These are phyloP conservation scores for Pseudopediastrum boryanum DNA, from an alignment of 139 green algal species.

Conservation along the genomic window DNA sequence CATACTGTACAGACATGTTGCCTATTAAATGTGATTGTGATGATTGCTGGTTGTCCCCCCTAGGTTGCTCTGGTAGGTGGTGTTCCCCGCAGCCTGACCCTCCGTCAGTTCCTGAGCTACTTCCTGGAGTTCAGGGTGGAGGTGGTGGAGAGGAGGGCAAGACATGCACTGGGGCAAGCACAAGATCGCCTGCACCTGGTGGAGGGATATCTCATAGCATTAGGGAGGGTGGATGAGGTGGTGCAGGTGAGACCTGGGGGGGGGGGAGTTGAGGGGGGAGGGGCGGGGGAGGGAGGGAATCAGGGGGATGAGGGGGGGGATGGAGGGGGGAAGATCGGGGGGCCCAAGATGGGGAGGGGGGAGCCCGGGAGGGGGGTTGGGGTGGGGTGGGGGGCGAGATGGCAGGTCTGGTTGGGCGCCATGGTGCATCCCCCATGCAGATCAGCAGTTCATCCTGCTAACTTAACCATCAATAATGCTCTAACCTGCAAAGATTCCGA, in stretches of 20 bases:
- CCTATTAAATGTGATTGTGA: no score
- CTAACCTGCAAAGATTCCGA: conserved; percentile 2
- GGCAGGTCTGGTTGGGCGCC: no score
- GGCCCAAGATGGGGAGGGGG: no score
- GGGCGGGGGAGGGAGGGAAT: no score
- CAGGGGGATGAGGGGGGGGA: no score
- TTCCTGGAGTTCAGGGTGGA: conserved; percentile 89
- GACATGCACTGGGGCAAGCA: conserved; percentile 64
- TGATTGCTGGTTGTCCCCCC: no score
- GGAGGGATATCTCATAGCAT: conserved; percentile 76
- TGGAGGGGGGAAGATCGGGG: no score
- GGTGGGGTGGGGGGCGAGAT: no score
- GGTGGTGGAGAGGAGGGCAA: conserved; percentile 71
- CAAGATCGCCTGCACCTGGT: conserved; percentile 79
- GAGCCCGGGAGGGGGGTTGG: no score
- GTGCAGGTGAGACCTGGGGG: conserved; percentile 47
- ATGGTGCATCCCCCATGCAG: no score
- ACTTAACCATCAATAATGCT: background rate
- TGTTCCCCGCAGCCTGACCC: conserved; percentile 61
- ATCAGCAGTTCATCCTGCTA: no score
- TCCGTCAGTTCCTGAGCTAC: conserved; percentile 74
- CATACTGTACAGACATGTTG: background rate
- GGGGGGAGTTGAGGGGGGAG: no score
- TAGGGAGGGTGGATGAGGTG: conserved; percentile 74
- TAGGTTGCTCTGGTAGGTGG: conserved; percentile 70